phyloP scores from a whole-genome alignment of 495 filamentous ascomycete species.

The Penicillium pulvis region DNA sequence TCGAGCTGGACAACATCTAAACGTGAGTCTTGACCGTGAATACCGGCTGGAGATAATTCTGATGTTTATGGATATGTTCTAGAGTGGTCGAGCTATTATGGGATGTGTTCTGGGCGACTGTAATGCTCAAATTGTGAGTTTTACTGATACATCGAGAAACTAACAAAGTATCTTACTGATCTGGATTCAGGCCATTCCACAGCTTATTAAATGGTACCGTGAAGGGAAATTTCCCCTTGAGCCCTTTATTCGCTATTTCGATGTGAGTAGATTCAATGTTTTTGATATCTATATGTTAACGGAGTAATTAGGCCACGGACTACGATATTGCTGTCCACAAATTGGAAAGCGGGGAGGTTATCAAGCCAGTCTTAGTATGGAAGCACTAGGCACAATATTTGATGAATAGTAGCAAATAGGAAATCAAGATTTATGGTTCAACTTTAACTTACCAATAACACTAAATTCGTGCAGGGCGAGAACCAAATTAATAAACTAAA shows the following conservation, averaged over 20 bases:
- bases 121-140: constrained; percentile 17
- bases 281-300: no score
- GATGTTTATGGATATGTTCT: no score
- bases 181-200: constrained; percentile 29
- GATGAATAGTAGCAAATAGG: no score
- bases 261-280: constrained; percentile 2
- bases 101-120: constrained; percentile 26
- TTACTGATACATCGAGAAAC: no score
- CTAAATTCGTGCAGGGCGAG: no score
- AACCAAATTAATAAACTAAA: no score
- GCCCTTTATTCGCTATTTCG: constrained; percentile 1
- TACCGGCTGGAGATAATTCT: not conserved
- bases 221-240: constrained; percentile 37
- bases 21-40: constrained; percentile 3
- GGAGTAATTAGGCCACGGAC: constrained; percentile 5
- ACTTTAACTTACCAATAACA: no score
- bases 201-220: constrained; percentile 38
- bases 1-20: constrained; percentile 15
- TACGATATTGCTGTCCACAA: constrained; percentile 1
- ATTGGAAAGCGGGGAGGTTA: constrained; percentile 4
- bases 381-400: not conserved
- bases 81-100: constrained; percentile 23
- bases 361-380: constrained; percentile 17
- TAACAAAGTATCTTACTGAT: no score
- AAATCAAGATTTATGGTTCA: no score